A percentile compares a stretch with the other conserved stretches of the same genome.
Evolutionary conservation across 2,329 filamentous ascomycete genomes (phyloP).

Genomic region (Penicillium concentricum): DNA sequence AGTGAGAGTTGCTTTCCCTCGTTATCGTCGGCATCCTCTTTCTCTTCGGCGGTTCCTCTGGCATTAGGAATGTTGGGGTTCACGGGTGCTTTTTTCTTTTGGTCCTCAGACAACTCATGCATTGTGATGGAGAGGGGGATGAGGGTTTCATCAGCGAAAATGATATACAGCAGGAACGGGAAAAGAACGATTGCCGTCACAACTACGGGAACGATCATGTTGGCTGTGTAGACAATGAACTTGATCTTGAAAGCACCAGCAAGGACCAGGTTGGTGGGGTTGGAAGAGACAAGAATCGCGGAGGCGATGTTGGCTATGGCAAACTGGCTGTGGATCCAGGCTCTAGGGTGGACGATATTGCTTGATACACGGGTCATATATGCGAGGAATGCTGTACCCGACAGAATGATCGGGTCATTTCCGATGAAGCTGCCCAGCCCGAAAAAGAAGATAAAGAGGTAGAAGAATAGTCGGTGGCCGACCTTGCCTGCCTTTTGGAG

Average conservation of each 20-base stretch:
- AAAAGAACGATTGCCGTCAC: constrained; percentile 67
- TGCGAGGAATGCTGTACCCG: constrained; percentile 70
- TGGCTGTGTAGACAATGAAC: constrained; percentile 72
- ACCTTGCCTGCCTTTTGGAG: constrained; percentile 65
- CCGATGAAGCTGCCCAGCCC: constrained; percentile 66
- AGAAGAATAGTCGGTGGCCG: constrained; percentile 69
- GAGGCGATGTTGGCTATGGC: constrained; percentile 71
- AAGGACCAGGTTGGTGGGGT: constrained; percentile 73
- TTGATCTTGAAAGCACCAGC: constrained; percentile 70
- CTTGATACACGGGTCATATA: constrained; percentile 75
- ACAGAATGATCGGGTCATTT: constrained; percentile 73
- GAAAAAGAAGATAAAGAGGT: constrained; percentile 73
- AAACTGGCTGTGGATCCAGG: constrained; percentile 73
- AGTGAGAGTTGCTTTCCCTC: constrained; percentile 59
- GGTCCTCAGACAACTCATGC: constrained; percentile 63
- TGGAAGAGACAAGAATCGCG: constrained; percentile 73
- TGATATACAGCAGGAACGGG: constrained; percentile 67
- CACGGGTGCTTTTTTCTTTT: constrained; percentile 58
- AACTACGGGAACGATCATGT: constrained; percentile 71
- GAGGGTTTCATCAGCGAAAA: constrained; percentile 63
- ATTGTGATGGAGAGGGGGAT: constrained; percentile 67
- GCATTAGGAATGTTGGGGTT: constrained; percentile 72
- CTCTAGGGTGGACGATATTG: constrained; percentile 68
- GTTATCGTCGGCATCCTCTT: constrained; percentile 51
- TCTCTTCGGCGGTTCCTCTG: constrained; percentile 55